These are phyloP conservation scores for Schrenkiella parvula DNA, from an alignment of 345 rosid species.

Conservation along the genomic window DNA sequence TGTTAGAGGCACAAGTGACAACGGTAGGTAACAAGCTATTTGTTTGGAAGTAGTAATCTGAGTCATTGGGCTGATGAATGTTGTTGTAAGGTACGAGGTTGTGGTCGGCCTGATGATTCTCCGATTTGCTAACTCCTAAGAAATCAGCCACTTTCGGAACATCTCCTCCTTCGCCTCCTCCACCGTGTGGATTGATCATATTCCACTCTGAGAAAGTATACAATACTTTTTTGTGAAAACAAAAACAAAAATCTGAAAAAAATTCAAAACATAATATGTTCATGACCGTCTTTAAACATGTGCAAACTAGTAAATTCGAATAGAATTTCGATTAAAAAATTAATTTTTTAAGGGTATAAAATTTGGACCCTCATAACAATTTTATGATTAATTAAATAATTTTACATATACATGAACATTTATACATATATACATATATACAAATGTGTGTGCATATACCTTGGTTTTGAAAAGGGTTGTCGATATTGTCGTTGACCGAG, in stretches of 20 bases:
- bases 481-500: constrained; percentile 61
- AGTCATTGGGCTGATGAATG: constrained; percentile 52
- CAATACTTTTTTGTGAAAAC: not conserved
- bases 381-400: not conserved
- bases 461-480: constrained; percentile 83
- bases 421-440: not conserved
- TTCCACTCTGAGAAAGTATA: constrained; percentile 61
- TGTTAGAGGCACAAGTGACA: constrained; percentile 34
- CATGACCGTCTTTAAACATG: not conserved
- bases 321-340: not conserved
- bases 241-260: not conserved
- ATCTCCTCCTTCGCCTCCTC: constrained; percentile 43
- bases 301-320: not conserved
- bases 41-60: constrained; percentile 59
- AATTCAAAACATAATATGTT: not conserved
- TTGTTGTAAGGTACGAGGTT: constrained; percentile 69
- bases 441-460: constrained; percentile 40
- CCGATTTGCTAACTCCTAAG: constrained; percentile 86
- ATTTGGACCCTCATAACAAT: not conserved
- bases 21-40: constrained; percentile 51
- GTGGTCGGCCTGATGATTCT: constrained; percentile 39
- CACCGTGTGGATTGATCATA: constrained; percentile 56
- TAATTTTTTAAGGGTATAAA: not conserved
- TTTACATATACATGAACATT: not conserved
- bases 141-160: constrained; percentile 97